A percentile compares a stretch with the other conserved stretches of the same genome.
Evolutionary conservation across 495 filamentous ascomycete genomes (phyloP).

Genomic region (Patellaria atrata): DNA sequence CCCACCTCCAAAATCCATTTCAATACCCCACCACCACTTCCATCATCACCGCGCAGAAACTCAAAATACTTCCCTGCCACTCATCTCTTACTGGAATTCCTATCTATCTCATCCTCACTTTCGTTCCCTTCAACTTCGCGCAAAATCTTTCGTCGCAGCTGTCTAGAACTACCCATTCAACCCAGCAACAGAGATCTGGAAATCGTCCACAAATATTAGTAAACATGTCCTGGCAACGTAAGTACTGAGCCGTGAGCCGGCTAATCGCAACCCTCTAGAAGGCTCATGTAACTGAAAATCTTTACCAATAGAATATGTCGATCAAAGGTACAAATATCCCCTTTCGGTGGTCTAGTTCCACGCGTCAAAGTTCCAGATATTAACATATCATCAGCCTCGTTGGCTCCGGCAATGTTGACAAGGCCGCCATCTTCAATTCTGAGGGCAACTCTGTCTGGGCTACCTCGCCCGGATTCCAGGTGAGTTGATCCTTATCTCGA

Average conservation of each 20-base stretch:
- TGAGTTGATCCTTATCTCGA: no score
- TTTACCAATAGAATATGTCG: conserved; percentile 57
- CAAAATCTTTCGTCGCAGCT: conserved; percentile 3
- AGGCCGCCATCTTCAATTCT: conserved; percentile 71
- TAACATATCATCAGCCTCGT: conserved; percentile 45
- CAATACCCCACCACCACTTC: background rate
- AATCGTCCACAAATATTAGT: conserved; percentile 5
- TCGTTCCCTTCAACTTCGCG: conserved; percentile 11
- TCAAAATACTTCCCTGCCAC: background rate
- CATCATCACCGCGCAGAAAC: background rate
- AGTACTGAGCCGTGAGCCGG: conserved; percentile 17
- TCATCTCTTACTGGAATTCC: background rate
- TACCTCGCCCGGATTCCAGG: conserved; percentile 49
- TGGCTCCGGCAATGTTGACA: conserved; percentile 68
- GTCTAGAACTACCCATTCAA: conserved; percentile 3
- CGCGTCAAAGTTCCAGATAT: conserved; percentile 17
- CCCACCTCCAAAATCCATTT: background rate
- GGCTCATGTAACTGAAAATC: no score
- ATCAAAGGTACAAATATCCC: conserved; percentile 42
- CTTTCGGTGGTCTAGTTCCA: conserved; percentile 10
- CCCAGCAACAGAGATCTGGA: conserved; percentile 3
- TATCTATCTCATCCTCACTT: background rate
- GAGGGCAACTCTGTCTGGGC: conserved; percentile 80
- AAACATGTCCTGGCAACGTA: conserved; percentile 54
- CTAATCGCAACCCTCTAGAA: conserved; percentile 4